Evolutionary conservation across 2,329 filamentous ascomycete genomes (phyloP).

Genomic region (Aspergillus transmontanensis): DNA sequence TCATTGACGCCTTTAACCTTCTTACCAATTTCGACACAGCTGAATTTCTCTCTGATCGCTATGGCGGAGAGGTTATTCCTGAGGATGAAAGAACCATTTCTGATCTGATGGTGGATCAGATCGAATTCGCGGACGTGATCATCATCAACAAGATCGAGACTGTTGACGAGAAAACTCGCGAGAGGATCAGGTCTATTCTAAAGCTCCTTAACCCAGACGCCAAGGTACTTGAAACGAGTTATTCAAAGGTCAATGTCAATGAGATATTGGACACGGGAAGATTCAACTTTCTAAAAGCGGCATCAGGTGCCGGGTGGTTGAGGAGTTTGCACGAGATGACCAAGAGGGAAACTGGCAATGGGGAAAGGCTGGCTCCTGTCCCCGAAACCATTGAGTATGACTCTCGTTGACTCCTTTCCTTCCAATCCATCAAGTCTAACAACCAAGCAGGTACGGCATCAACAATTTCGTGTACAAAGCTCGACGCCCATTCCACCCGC

Average conservation of each 20-base stretch:
- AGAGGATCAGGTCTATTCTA: slow-evolving; percentile 56
- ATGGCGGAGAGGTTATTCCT: slow-evolving; percentile 60
- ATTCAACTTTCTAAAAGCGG: slow-evolving; percentile 67
- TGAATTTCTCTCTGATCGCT: slow-evolving; percentile 67
- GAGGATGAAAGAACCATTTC: slow-evolving; percentile 76
- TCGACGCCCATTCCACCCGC: slow-evolving; percentile 54
- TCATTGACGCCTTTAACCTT: slow-evolving; percentile 73
- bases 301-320: slow-evolving; percentile 69
- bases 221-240: slow-evolving; percentile 63
- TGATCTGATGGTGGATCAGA: slow-evolving; percentile 75
- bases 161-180: slow-evolving; percentile 51
- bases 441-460: slow-evolving; percentile 60
- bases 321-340: slow-evolving; percentile 71
- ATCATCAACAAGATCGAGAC: slow-evolving; percentile 72
- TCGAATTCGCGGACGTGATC: slow-evolving; percentile 75
- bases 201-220: slow-evolving; percentile 67
- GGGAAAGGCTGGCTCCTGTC: slow-evolving; percentile 62
- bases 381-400: slow-evolving; percentile 69
- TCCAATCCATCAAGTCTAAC: background rate
- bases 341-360: slow-evolving; percentile 57
- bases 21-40: slow-evolving; percentile 72
- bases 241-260: slow-evolving; percentile 61
- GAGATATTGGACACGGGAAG: slow-evolving; percentile 67
- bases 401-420: background rate
- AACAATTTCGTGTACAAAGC: slow-evolving; percentile 70